Conservation (phyloP, 1,284 basidiomycete genomes). For the Athelia psychrophila region DNA sequence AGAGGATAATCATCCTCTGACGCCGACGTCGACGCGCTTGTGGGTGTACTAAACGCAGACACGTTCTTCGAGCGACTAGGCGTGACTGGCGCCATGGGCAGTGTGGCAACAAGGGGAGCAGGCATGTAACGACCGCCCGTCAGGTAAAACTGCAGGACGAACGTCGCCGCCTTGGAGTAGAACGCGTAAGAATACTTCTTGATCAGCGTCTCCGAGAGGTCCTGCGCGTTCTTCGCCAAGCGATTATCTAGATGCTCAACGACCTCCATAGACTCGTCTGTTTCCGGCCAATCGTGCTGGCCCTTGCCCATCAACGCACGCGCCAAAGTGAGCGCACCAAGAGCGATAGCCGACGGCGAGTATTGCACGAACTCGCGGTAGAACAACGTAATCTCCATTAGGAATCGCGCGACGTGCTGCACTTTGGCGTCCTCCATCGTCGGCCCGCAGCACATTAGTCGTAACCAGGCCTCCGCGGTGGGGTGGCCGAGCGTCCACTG, state of each 20-base stretch:
- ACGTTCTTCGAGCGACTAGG: conserved; percentile 56
- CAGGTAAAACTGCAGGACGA: conserved; percentile 91
- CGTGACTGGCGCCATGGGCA: conserved; percentile 57
- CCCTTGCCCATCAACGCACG: conserved; percentile 82
- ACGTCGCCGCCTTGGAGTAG: conserved; percentile 91
- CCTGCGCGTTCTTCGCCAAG: conserved; percentile 82
- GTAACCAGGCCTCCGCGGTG: conserved; percentile 96
- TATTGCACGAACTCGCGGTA: conserved; percentile 93
- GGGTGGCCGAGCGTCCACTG: conserved; percentile 98
- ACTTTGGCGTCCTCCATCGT: conserved; percentile 83
- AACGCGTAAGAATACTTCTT: conserved; percentile 97
- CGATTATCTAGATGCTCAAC: conserved; percentile 85
- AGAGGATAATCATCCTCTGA: conserved; percentile 82
- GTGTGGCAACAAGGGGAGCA: conserved; percentile 19
- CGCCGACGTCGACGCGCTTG: conserved; percentile 65
- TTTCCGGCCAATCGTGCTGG: conserved; percentile 77
- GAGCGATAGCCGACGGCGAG: conserved; percentile 83
- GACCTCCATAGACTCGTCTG: conserved; percentile 72
- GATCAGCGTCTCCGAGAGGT: conserved; percentile 89
- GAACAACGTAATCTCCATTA: conserved; percentile 98
- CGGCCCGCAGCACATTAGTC: conserved; percentile 72
- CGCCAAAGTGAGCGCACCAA: conserved; percentile 86
- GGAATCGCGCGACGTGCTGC: conserved; percentile 92
- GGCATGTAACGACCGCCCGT: conserved; percentile 68
- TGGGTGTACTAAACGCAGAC: conserved; percentile 64